Evolutionary conservation across 1,284 basidiomycete genomes (phyloP).

Genomic region (Heterobasidion parviporum): DNA sequence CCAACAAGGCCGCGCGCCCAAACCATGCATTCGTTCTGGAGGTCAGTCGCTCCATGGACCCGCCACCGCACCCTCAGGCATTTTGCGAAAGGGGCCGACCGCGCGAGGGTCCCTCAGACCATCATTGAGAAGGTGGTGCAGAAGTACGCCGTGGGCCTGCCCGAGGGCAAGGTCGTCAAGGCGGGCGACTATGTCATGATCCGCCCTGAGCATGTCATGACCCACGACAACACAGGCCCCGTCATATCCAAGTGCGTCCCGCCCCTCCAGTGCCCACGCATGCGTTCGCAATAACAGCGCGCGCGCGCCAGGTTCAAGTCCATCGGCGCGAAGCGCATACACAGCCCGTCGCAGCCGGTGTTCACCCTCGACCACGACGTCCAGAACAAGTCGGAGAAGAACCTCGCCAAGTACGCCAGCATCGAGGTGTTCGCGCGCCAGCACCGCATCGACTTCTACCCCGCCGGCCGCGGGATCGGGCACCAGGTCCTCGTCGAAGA

Average conservation of each 20-base stretch:
- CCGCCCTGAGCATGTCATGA: slow-evolving; percentile 95
- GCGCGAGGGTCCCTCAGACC: slow-evolving; percentile 61
- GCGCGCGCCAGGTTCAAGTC: slow-evolving; percentile 75
- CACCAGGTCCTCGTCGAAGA: slow-evolving; percentile 95
- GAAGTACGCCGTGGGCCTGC: slow-evolving; percentile 87
- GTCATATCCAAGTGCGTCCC: slow-evolving; percentile 85
- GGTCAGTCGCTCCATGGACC: not conserved
- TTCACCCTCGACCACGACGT: slow-evolving; percentile 99
- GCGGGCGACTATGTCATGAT: slow-evolving; percentile 99
- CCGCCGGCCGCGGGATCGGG: slow-evolving; percentile 96
- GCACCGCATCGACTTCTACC: slow-evolving; percentile 92
- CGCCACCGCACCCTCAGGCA: slow-evolving; percentile 12
- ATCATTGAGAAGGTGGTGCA: slow-evolving; percentile 98
- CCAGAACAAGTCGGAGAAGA: slow-evolving; percentile 93
- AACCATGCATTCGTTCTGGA: not conserved
- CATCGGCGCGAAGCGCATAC: slow-evolving; percentile 84
- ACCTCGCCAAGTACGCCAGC: slow-evolving; percentile 86
- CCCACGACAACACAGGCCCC: slow-evolving; percentile 96
- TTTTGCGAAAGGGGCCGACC: slow-evolving; percentile 26
- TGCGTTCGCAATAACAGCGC: not conserved
- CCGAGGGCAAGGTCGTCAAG: slow-evolving; percentile 68
- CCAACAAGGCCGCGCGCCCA: too few relatives aligned
- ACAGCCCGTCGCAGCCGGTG: slow-evolving; percentile 81
- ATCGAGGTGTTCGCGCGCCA: slow-evolving; percentile 90
- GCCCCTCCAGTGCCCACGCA: not conserved